These are phyloP conservation scores for Cadophora sp. DNA, from an alignment of 2,329 filamentous ascomycete species.

Conservation along the genomic window DNA sequence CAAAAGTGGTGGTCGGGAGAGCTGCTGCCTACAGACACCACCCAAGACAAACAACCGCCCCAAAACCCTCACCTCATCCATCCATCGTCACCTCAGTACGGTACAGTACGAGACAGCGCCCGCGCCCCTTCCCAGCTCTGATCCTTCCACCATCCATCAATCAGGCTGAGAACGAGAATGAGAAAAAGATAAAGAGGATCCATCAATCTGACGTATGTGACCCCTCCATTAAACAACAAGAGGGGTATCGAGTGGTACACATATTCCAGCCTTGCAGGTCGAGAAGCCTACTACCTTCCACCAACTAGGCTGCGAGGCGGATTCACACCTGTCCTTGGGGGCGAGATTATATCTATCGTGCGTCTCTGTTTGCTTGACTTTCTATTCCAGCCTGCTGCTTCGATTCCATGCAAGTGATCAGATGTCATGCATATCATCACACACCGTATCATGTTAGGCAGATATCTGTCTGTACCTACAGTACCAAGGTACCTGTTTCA, in stretches of 20 bases:
- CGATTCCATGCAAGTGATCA: background rate
- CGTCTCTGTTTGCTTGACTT: background rate
- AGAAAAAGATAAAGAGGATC: background rate
- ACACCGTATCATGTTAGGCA: background rate
- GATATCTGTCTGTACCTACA: no score
- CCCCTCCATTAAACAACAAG: background rate
- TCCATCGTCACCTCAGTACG: no score
- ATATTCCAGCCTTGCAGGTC: background rate
- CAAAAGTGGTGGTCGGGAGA: constrained; percentile 12
- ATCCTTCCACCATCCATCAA: background rate
- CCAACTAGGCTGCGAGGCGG: constrained; percentile 11
- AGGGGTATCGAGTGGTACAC: background rate
- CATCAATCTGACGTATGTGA: constrained; percentile 7
- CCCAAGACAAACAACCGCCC: constrained; percentile 1
- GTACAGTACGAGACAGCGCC: constrained; percentile 4
- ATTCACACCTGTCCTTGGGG: constrained; percentile 4
- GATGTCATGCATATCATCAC: constrained; percentile 10
- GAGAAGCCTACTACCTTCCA: background rate
- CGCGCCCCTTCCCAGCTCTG: constrained; percentile 18
- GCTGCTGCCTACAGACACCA: constrained; percentile 8
- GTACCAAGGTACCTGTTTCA: constrained; percentile 16
- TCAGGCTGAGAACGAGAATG: constrained; percentile 12
- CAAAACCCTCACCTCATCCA: no score
- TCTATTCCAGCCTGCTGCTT: background rate
- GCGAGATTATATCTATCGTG: background rate